Evolutionary conservation across 176 grass and related monocot species (phyloP).

Genomic region (Cenchrus purpureus): DNA sequence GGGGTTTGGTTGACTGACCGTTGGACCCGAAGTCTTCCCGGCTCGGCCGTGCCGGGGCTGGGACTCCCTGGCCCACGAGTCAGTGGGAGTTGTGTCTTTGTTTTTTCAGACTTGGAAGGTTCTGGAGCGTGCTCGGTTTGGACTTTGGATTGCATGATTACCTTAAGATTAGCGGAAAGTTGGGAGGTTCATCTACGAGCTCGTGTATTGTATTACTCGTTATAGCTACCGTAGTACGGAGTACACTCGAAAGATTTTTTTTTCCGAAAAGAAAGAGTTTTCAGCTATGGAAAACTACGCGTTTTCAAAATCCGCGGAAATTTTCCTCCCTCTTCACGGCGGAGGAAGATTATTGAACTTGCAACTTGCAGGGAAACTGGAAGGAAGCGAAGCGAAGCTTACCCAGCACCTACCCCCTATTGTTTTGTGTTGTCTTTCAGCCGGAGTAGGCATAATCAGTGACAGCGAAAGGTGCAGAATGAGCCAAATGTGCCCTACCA

Average conservation of each 20-base stretch:
- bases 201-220: neutral
- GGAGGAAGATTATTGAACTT: too few species aligned
- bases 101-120: conserved; percentile 17
- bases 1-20: conserved; percentile 16
- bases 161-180: neutral
- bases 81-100: neutral
- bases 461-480: too few species aligned
- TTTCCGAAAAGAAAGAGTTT: too few species aligned
- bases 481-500: too few species aligned
- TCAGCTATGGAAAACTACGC: too few species aligned
- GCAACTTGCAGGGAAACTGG: neutral
- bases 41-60: too few species aligned
- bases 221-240: too few species aligned
- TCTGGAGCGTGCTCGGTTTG: conserved; percentile 2
- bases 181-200: conserved; percentile 7
- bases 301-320: neutral
- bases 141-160: neutral
- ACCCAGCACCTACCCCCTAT: too few species aligned
- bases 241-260: too few species aligned
- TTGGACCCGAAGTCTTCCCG: neutral
- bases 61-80: neutral
- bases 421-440: too few species aligned
- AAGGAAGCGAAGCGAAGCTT: neutral
- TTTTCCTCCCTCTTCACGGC: neutral
- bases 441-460: too few species aligned